These are phyloP conservation scores for Eremothecium gossypii DNA, from an alignment of 1,139 yeast species.

Conservation along the genomic window DNA sequence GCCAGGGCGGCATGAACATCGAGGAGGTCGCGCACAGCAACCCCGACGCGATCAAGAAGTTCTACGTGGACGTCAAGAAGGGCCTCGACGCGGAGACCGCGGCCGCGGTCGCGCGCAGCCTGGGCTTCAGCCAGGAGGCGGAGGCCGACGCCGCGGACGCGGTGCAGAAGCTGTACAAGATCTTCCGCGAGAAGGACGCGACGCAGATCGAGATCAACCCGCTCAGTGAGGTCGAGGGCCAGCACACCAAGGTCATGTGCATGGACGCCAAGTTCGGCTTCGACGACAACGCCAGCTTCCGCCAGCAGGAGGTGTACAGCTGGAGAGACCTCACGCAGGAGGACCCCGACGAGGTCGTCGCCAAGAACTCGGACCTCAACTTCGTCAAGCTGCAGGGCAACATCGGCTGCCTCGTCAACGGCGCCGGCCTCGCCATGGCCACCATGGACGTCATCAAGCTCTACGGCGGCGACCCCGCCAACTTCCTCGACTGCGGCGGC, in stretches of 20 bases:
- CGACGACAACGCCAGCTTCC: conserved; percentile 92
- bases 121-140: conserved; percentile 77
- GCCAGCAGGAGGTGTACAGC: conserved; percentile 88
- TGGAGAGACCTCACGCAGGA: conserved; percentile 98
- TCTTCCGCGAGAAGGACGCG: conserved; percentile 85
- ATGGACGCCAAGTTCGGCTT: conserved; percentile 99
- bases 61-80: conserved; percentile 60
- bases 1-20: conserved; percentile 99
- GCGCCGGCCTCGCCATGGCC: conserved; percentile 99
- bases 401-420: conserved; percentile 97
- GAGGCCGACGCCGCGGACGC: conserved; percentile 81
- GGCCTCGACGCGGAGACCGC: conserved; percentile 83
- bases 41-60: conserved; percentile 89
- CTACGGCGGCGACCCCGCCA: conserved; percentile 98
- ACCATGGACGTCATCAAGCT: conserved; percentile 98
- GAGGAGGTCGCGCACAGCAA: conserved; percentile 93
- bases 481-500: conserved; percentile 99
- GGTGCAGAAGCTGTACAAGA: conserved; percentile 77
- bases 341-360: conserved; percentile 94
- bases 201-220: conserved; percentile 99
- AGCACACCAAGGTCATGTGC: conserved; percentile 69
- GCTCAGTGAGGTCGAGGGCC: conserved; percentile 63
- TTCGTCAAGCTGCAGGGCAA: conserved; percentile 97
- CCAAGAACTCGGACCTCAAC: conserved; percentile 82
- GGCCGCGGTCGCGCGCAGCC: conserved; percentile 59